Base-by-base conservation (phyloP, 176 grass and related monocot genomes). In the Carex kokanica region DNA sequence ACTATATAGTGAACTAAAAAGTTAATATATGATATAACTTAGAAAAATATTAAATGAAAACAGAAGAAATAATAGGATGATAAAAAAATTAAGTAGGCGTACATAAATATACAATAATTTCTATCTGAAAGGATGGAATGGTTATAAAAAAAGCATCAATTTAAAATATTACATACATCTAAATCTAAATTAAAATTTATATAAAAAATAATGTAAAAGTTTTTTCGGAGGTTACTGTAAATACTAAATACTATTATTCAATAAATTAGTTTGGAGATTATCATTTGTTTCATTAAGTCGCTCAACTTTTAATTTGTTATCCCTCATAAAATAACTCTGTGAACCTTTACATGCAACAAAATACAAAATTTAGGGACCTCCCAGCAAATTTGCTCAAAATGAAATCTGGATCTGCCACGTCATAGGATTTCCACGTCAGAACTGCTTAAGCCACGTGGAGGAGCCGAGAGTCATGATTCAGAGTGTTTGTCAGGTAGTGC, bases 401-500 rank as follows among this genome's bases (percentile, higher is more conserved):
- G 27, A 62, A 34, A 57, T 45, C 54, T 63, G 87, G 80, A 86
- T 82, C 89, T 81, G 69, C 38, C 31, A 80, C 75, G 62, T 78
- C 67, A 6, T 34, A 82, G 68, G 59, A 79, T 57, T 0, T 18
- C 25, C 89, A 93, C 89, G 93, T 93, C 45, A 85, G 88, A 87
- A 32, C 10, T 38, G 1, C 56, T 53, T 73, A 18, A 0, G 66
- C 40, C 68, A 78, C 70, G 56, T 74, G 69, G 68, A 45, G 8
- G 79, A 17, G 2, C 17, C 71, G 15, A 16, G 62, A 10, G 66
- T 60, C 60, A 77, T 41, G 65, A 86, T 78, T 90, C 84, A 78
- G 86, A 85, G 88, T 32, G 27, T 81, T 92, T 82, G 88, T 86
- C 92, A 66, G 3, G 75, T 80, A 84, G 85, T 64, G 86, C 60